Evolutionary conservation across 116 monocot genomes (phyloP).

Genomic region (Zostera marina): DNA sequence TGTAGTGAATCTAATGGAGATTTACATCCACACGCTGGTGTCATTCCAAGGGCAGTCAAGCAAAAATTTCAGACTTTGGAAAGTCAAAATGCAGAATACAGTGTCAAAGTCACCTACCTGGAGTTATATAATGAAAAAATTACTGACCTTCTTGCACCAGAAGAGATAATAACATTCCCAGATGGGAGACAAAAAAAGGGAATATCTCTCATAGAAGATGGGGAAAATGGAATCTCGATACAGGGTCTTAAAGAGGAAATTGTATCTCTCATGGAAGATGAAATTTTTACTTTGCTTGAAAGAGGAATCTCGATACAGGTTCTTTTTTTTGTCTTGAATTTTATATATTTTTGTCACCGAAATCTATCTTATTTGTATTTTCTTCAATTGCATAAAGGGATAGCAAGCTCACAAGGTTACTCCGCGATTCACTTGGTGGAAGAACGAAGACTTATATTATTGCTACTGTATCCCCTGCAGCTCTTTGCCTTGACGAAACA

Average conservation of each 20-base stretch:
- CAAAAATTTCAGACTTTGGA: slow-evolving; percentile 79
- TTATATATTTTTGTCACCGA: not conserved
- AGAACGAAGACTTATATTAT: slow-evolving; percentile 98
- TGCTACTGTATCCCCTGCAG: slow-evolving; percentile 96
- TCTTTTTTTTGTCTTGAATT: not conserved
- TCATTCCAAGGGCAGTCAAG: slow-evolving; percentile 70
- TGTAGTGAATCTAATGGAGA: too few relatives aligned
- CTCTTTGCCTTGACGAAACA: slow-evolving; percentile 90
- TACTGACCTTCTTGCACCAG: slow-evolving; percentile 81
- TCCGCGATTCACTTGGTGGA: slow-evolving; percentile 92
- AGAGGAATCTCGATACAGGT: slow-evolving; percentile 94
- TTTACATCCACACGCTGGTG: slow-evolving; percentile 72
- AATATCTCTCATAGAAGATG: slow-evolving; percentile 94
- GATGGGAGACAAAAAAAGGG: slow-evolving; percentile 82
- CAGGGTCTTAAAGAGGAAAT: slow-evolving; percentile 89
- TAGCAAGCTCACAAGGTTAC: slow-evolving; percentile 81
- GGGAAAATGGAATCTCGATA: slow-evolving; percentile 86
- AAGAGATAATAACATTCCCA: slow-evolving; percentile 51
- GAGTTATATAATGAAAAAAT: slow-evolving; percentile 96
- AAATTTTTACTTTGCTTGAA: slow-evolving; percentile 85
- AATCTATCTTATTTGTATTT: not conserved
- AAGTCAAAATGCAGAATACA: slow-evolving; percentile 70
- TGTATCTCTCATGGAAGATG: slow-evolving; percentile 67
- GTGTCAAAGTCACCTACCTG: slow-evolving; percentile 84
- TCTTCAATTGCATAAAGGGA: slow-evolving; percentile 34